Evolutionary conservation across 805 yeast species (phyloP).

Genomic region (Wickerhamiella australiensis): DNA sequence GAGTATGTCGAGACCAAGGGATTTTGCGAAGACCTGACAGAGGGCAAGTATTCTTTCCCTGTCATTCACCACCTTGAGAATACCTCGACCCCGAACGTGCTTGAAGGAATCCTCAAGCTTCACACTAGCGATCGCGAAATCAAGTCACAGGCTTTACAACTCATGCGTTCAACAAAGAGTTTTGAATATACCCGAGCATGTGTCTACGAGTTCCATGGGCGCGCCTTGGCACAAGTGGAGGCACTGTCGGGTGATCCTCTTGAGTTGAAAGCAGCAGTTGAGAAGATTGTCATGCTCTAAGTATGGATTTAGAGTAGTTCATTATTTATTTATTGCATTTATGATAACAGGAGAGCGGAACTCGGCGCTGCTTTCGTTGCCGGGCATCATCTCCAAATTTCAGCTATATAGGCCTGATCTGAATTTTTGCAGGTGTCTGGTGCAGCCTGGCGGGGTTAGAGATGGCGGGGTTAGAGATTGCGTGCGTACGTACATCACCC

Average conservation of each 20-base stretch:
- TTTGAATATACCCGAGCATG: conserved; percentile 32
- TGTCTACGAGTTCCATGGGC: conserved; percentile 23
- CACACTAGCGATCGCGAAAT: conserved; percentile 39
- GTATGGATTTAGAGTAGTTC: not conserved
- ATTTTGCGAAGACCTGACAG: conserved; percentile 72
- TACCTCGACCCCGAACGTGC: conserved; percentile 21
- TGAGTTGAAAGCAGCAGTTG: not conserved
- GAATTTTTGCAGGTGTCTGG: too few relatives aligned
- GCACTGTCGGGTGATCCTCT: not conserved
- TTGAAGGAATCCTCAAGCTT: conserved; percentile 38
- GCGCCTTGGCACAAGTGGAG: conserved; percentile 23
- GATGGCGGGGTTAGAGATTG: too few relatives aligned
- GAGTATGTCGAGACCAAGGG: conserved; percentile 54
- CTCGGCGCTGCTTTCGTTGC: too few relatives aligned
- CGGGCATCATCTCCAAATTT: too few relatives aligned
- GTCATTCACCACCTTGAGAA: conserved; percentile 51
- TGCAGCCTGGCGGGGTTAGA: too few relatives aligned
- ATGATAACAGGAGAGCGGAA: too few relatives aligned
- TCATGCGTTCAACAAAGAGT: conserved; percentile 33
- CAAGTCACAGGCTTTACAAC: conserved; percentile 40
- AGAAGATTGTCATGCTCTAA: conserved; percentile 1
- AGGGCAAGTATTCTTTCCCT: conserved; percentile 83
- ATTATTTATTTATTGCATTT: not conserved
- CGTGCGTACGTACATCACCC: too few relatives aligned
- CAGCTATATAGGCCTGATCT: too few relatives aligned